phyloP scores from a whole-genome alignment of 2,329 filamentous ascomycete species.

The Verticillium longisporum region DNA sequence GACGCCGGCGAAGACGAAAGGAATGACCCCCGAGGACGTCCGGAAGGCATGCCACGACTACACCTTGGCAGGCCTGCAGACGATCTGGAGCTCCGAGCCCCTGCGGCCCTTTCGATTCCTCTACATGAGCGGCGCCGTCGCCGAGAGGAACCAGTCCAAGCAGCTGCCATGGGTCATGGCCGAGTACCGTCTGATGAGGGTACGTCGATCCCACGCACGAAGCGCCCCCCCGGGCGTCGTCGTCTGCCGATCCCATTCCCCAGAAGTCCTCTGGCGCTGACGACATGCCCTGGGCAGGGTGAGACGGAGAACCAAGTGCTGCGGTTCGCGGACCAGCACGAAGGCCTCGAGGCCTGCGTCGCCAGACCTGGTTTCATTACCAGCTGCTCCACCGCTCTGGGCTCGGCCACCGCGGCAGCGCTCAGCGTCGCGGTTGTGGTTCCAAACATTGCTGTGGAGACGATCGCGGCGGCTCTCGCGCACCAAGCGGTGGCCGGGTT shows the following conservation, averaged over 20 bases:
- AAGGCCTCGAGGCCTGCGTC: conserved; percentile 29
- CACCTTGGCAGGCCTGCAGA: neutral
- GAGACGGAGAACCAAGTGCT: conserved; percentile 34
- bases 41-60: conserved; percentile 12
- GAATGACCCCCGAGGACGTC: conserved; percentile 25
- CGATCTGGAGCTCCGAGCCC: conserved; percentile 11
- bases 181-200: conserved; percentile 40
- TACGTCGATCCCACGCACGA: conserved; percentile 17
- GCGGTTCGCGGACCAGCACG: conserved; percentile 28
- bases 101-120: conserved; percentile 31
- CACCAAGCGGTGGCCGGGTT: conserved; percentile 37
- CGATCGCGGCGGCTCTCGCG: conserved; percentile 35
- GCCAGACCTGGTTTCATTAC: conserved; percentile 37
- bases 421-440: conserved; percentile 17
- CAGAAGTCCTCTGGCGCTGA: neutral
- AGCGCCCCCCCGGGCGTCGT: no score
- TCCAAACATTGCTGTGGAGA: conserved; percentile 24
- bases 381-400: neutral
- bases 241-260: no score
- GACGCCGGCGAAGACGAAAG: conserved; percentile 15
- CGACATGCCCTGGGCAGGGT: neutral
- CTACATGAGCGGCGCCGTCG: conserved; percentile 37
- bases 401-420: conserved; percentile 13
- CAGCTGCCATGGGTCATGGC: conserved; percentile 27
- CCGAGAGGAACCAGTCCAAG: conserved; percentile 37